phyloP scores from a whole-genome alignment of 306 rosid species.

The Vigna mungo region DNA sequence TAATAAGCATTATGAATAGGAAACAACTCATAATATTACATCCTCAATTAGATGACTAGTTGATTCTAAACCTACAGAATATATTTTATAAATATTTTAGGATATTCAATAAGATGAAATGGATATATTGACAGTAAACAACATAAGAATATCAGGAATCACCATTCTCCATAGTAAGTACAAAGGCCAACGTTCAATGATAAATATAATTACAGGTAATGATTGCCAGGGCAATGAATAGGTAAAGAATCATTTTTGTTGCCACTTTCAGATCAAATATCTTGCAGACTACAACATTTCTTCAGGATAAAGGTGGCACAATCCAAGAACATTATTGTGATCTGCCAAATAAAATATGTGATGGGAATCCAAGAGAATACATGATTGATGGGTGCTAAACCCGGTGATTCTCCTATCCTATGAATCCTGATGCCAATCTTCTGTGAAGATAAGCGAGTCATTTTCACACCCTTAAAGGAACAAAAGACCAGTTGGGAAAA shows the following conservation, averaged over 20 bases:
- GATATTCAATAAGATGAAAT: background rate
- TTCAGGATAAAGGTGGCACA: background rate
- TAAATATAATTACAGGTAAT: background rate
- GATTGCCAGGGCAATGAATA: background rate
- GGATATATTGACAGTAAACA: background rate
- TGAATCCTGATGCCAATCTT: background rate
- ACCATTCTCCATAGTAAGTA: background rate
- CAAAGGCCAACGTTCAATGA: background rate
- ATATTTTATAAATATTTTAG: background rate
- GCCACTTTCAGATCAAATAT: background rate
- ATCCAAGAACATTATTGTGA: background rate
- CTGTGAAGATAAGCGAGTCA: background rate
- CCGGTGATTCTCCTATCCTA: background rate
- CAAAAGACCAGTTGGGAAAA: background rate
- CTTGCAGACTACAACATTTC: background rate
- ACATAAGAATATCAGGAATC: background rate
- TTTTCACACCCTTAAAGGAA: background rate
- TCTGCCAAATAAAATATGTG: background rate
- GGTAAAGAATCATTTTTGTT: background rate
- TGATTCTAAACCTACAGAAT: background rate
- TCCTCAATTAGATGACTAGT: conserved; percentile 1
- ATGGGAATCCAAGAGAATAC: background rate
- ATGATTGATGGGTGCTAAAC: background rate
- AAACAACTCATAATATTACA: background rate
- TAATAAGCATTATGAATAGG: background rate